Base-by-base conservation (phyloP, 192 early-diverging fungal species). In the Entophlyctis luteolus region DNA sequence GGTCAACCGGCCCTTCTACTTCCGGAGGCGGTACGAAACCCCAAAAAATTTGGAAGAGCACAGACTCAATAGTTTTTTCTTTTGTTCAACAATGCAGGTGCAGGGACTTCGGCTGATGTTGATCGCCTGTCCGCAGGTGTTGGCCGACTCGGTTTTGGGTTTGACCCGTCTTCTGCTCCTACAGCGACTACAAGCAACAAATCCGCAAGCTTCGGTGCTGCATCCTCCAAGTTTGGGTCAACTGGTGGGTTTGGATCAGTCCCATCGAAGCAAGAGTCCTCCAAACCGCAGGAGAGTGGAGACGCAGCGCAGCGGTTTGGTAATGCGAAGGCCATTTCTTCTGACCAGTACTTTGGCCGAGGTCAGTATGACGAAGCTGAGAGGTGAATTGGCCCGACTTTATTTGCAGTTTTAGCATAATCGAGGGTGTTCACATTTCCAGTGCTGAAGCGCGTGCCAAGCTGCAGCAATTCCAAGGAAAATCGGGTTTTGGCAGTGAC, bases 301-400 rank as follows among this genome's bases (percentile, higher is more conserved):
- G 79, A 85, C 27, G 87, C 91, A 2, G 76, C 83, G n/a, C 88
- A 94, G 47, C 84, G 89, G 62, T 95, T 98, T 70, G 82, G 82
- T 4, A 82, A 72, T 49, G 89, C 93, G 48, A 94, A 91, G 74
- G 81, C 90, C 28, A 95, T 98, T 56, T 93, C 91, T 29, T 90
- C 89, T 22, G 93, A 95, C 71, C 90, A 94, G 80, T 96, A 88
- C 76, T 95, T 96, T 86, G 89, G 86, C 2, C 87, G 92, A 22
- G 81, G 84, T 35, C 67, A 79, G 6, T 87, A 88, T 55, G 90
- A 91, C 71, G 78, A 80, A 37, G 35, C 42, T 16, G 71, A 59
- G 34, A 81, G 76, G 81, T 84, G 73, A 20, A 55, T 74, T 22
- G 33, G 25, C 25, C n/a, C n/a, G n/a, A n/a, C n/a, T n/a, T n/a